Conservation (phyloP, 2,329 filamentous ascomycete genomes). For the Talaromyces rugulosus region DNA sequence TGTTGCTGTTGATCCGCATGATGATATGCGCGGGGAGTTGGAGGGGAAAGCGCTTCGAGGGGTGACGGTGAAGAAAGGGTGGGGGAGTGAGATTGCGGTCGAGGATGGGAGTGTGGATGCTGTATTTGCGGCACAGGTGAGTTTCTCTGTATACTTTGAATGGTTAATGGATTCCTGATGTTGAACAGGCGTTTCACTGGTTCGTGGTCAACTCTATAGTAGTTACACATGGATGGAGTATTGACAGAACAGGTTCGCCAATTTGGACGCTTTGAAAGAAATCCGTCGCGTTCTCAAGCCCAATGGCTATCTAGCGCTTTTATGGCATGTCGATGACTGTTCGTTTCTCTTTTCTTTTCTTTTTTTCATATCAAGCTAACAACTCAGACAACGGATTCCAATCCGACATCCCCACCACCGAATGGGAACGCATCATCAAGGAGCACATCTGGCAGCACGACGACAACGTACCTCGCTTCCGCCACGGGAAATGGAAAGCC, state of each 20-base stretch:
- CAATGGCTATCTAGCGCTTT: constrained; percentile 58
- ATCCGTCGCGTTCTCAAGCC: constrained; percentile 64
- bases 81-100: constrained; percentile 55
- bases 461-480: constrained; percentile 62
- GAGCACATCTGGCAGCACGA: constrained; percentile 53
- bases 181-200: constrained; percentile 47
- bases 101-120: constrained; percentile 60
- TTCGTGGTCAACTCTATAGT: constrained; percentile 27
- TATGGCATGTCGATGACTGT: constrained; percentile 75
- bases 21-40: constrained; percentile 61
- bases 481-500: constrained; percentile 60
- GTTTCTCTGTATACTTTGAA: not conserved
- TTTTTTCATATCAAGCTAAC: not conserved
- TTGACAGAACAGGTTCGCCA: constrained; percentile 58
- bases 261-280: constrained; percentile 56
- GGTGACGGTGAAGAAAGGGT: constrained; percentile 55
- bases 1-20: constrained; percentile 61
- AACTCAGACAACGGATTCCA: constrained; percentile 59
- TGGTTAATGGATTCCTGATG: not conserved
- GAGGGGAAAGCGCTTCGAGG: constrained; percentile 53
- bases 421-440: constrained; percentile 61
- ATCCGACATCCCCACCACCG: constrained; percentile 51
- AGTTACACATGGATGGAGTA: too few relatives aligned
- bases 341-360: constrained; percentile 24
- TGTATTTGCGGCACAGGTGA: constrained; percentile 64